These are phyloP conservation scores for Monosporascus sp. DNA, from an alignment of 2,329 filamentous ascomycete species.

Conservation along the genomic window DNA sequence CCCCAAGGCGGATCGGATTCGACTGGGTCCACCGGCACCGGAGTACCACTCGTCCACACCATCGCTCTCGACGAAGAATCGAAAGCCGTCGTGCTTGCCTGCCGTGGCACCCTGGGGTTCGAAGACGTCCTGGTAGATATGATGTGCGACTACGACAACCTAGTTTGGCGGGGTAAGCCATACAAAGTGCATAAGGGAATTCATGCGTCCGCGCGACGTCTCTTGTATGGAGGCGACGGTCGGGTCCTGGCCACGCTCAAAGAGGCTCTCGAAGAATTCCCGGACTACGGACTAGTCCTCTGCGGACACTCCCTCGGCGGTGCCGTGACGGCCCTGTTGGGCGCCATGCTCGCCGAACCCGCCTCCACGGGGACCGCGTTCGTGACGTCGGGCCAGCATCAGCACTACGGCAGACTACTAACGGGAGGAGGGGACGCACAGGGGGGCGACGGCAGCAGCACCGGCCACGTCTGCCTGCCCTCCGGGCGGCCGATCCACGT, in stretches of 20 bases:
- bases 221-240: slow-evolving; percentile 63
- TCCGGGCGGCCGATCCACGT: slow-evolving; percentile 68
- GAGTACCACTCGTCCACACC: slow-evolving; percentile 68
- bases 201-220: slow-evolving; percentile 62
- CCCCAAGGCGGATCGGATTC: slow-evolving; percentile 62
- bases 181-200: slow-evolving; percentile 73
- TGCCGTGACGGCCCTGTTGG: slow-evolving; percentile 64
- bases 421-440: slow-evolving; percentile 16
- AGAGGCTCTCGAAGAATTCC: slow-evolving; percentile 59
- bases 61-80: slow-evolving; percentile 67
- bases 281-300: slow-evolving; percentile 64
- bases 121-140: slow-evolving; percentile 70
- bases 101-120: slow-evolving; percentile 66
- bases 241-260: slow-evolving; percentile 61
- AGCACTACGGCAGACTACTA: slow-evolving; percentile 39
- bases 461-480: slow-evolving; percentile 48
- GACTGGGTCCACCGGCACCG: slow-evolving; percentile 58
- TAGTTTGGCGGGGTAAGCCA: slow-evolving; percentile 55
- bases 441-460: not conserved
- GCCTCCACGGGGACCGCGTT: slow-evolving; percentile 51
- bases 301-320: slow-evolving; percentile 67
- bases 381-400: slow-evolving; percentile 51
- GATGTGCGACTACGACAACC: slow-evolving; percentile 67
- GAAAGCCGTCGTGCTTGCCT: slow-evolving; percentile 66
- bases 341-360: slow-evolving; percentile 65